Evolutionary conservation across 352 stramenopile species (phyloP).

Genomic region (Pythium brachiatum): DNA sequence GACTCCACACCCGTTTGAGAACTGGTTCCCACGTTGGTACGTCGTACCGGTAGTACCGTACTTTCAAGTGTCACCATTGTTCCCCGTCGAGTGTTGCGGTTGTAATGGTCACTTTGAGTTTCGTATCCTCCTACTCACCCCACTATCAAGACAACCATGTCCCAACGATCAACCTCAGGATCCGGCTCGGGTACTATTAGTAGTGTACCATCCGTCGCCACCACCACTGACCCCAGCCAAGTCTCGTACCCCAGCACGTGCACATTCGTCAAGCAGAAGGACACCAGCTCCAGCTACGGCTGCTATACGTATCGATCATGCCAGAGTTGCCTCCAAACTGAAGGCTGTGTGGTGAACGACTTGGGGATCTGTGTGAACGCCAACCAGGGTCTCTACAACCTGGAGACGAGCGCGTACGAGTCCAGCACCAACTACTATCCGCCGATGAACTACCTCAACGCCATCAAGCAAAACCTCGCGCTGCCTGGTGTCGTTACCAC

Average conservation of each 20-base stretch:
- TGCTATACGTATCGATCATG: constrained; percentile 28
- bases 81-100: too few relatives aligned
- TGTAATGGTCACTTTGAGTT: too few relatives aligned
- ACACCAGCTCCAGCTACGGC: constrained; percentile 10
- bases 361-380: constrained; percentile 22
- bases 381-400: constrained; percentile 8
- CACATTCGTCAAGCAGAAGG: constrained; percentile 21
- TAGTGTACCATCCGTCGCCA: too few relatives aligned
- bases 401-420: constrained; percentile 1
- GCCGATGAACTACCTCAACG: constrained; percentile 27
- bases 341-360: constrained; percentile 23
- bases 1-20: too few relatives aligned
- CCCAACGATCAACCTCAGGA: too few relatives aligned
- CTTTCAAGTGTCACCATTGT: too few relatives aligned
- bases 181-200: too few relatives aligned
- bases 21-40: too few relatives aligned
- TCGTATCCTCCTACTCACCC: too few relatives aligned
- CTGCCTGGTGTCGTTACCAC: constrained; percentile 1
- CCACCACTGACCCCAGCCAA: background rate
- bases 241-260: background rate
- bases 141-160: too few relatives aligned
- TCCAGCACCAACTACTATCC: constrained; percentile 19
- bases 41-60: too few relatives aligned
- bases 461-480: constrained; percentile 4
- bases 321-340: constrained; percentile 23